Percentiles rank a stretch among this genome's conserved stretches.
Conservation (phyloP, 148 eudicot species). For the Chenopodium formosanum region DNA sequence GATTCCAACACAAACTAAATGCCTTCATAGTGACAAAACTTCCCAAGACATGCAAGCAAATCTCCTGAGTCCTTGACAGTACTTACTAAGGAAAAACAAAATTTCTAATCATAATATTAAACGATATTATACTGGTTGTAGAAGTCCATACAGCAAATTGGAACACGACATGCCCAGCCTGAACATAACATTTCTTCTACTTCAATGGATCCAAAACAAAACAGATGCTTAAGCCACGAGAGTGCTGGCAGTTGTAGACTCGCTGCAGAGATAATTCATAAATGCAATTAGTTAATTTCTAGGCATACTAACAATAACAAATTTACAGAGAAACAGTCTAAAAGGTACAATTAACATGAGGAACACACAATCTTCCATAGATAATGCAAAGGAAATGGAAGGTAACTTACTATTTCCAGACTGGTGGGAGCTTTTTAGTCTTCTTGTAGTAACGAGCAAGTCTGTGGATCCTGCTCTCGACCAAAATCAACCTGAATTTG, state of each 20-base stretch:
- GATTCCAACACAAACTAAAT: background rate
- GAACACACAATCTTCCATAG: background rate
- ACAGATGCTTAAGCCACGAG: conserved; percentile 28
- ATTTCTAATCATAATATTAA: conserved; percentile 8
- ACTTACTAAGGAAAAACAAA: conserved; percentile 11
- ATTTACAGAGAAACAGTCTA: too few species aligned
- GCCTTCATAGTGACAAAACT: conserved; percentile 1
- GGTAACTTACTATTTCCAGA: conserved; percentile 36
- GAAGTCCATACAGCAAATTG: conserved; percentile 14
- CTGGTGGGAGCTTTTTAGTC: conserved; percentile 43
- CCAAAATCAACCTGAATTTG: conserved; percentile 38
- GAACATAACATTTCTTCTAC: background rate
- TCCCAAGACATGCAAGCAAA: conserved; percentile 6
- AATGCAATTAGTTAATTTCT: background rate
- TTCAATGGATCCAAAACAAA: background rate
- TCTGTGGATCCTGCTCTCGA: conserved; percentile 42
- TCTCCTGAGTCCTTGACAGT: background rate
- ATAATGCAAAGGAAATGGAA: too few species aligned
- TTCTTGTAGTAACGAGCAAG: conserved; percentile 45
- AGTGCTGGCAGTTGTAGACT: conserved; percentile 39
- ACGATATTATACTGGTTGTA: conserved; percentile 16
- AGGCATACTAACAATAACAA: background rate
- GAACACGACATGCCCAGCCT: conserved; percentile 8
- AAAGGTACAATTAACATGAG: background rate
- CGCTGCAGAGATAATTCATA: conserved; percentile 23